Evolutionary conservation across 202 grass and related monocot species (phyloP), one percentile per base, ranked within the genome.

Genomic region (Panicum hallii): DNA sequence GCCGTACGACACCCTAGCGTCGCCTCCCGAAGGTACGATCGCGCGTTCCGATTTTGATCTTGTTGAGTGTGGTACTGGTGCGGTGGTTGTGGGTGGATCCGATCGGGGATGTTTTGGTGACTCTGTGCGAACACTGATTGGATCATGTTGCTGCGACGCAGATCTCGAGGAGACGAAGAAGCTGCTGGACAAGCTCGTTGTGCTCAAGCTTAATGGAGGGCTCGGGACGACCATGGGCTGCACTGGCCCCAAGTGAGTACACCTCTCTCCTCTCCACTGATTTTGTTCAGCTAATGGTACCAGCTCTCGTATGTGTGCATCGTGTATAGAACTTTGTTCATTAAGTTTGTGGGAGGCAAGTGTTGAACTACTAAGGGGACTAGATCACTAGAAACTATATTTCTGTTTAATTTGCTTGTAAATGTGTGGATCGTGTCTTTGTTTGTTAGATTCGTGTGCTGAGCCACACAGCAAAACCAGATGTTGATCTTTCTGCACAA

Each of bases 171-270:
- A 80, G 36, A 91, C 84, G 49, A 99, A 90, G 90, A 89, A 89
- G 73, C 91, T 99, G 65, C 91, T 99, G 17, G 67, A 99, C 84
- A 99, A 99, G 65, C 97, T 99, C 65, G 97, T 95, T 1, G 97
- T 99, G 42, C 93, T 99, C 68, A 99, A 99, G 90, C 97, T 99
- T 78, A 99, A 99, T 80, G 97, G 97, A 87, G 97, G 97, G 4
- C 84, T 99, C 58, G 97, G 93, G 11, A 99, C 97, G 50, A 97
- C 97, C 65, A 99, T 99, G 97, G 97, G 97, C 65, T 99, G 97
- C 86, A 99, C 97, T 60, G 97, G 97, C 6, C 96, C 96, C 71
- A 98, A 98, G 96, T 98, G 79, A 98, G 91, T 74, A 63, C 74
- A 66, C 74, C 3, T 86, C 41, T 42, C 44, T 42, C 40, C 67